Base-by-base conservation (phyloP, 139 green algal genomes). In the Edaphochlamys debaryana region DNA sequence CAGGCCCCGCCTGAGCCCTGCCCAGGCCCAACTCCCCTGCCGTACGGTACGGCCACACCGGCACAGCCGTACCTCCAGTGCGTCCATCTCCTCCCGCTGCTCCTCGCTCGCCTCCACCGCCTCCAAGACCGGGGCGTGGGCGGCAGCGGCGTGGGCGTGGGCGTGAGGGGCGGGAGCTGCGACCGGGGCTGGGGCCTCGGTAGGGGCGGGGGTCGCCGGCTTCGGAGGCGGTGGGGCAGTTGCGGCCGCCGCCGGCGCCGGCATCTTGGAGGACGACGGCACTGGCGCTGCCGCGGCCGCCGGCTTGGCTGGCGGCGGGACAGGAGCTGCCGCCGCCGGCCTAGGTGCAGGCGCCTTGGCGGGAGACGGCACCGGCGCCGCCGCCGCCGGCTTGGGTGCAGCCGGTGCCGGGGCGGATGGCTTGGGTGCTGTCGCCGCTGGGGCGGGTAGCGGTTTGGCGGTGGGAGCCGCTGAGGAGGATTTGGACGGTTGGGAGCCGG, bases 1-100 rank as follows among this genome's bases (percentile, higher is more conserved):
- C n/a, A n/a, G n/a, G n/a, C n/a, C n/a, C n/a, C n/a, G n/a, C n/a
- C n/a, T n/a, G n/a, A n/a, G n/a, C n/a, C n/a, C n/a, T n/a, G n/a
- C n/a, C n/a, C n/a, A n/a, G n/a, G n/a, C n/a, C n/a, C n/a, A n/a
- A n/a, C n/a, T n/a, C n/a, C n/a, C n/a, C n/a, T n/a, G n/a, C n/a
- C n/a, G n/a, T n/a, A n/a, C n/a, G n/a, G n/a, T n/a, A n/a, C n/a
- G n/a, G n/a, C n/a, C n/a, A n/a, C n/a, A n/a, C n/a, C n/a, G n/a
- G n/a, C n/a, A n/a, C n/a, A n/a, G 22, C 22, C 67, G 0, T 48
- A 87, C 78, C 71, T 87, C 56, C 68, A 92, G 66, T 1, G 87
- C 89, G 45, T 90, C 89, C 78, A 93, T 84, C 79, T 93, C 89
- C 52, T 93, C 87, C 36, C 79, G 67, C 69, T 90, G 85, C 79